Percentiles rank a stretch among this genome's conserved stretches.
phyloP scores from a whole-genome alignment of 805 yeast genomes.

The Suhomyces pyralidae region DNA sequence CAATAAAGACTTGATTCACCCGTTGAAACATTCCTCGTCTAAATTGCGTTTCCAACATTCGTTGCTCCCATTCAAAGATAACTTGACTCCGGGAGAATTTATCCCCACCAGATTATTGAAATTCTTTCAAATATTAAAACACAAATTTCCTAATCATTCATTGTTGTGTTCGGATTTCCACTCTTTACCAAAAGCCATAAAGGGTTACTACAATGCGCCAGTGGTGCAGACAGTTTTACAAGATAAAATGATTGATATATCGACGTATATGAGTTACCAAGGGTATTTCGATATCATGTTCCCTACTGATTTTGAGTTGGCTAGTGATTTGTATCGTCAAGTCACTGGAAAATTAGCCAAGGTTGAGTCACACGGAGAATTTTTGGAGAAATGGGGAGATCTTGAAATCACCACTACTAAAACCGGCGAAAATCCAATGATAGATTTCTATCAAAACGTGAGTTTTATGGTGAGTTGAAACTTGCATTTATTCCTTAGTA shows the following conservation, averaged over 20 bases:
- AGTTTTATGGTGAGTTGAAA: slow-evolving; percentile 54
- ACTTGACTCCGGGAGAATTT: slow-evolving; percentile 69
- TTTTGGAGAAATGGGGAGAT: slow-evolving; percentile 70
- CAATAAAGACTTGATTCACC: slow-evolving; percentile 47
- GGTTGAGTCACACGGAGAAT: slow-evolving; percentile 59
- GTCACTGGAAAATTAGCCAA: slow-evolving; percentile 59
- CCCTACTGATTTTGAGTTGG: slow-evolving; percentile 70
- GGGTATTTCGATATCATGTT: slow-evolving; percentile 87
- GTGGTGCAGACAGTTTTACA: slow-evolving; percentile 76
- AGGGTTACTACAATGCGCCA: slow-evolving; percentile 65
- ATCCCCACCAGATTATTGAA: slow-evolving; percentile 75
- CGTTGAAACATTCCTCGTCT: slow-evolving; percentile 50
- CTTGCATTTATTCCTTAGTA: not conserved
- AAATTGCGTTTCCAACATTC: slow-evolving; percentile 45
- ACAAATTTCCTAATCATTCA: slow-evolving; percentile 72
- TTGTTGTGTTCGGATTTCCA: slow-evolving; percentile 71
- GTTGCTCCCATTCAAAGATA: slow-evolving; percentile 63
- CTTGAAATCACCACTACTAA: slow-evolving; percentile 61
- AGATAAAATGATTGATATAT: slow-evolving; percentile 63
- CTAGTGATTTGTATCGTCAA: slow-evolving; percentile 58
- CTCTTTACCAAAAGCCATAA: slow-evolving; percentile 42
- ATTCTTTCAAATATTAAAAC: slow-evolving; percentile 59
- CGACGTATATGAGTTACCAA: slow-evolving; percentile 78
- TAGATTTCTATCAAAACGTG: slow-evolving; percentile 72
- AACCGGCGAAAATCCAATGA: slow-evolving; percentile 82